Evolutionary conservation across 306 rosid genomes (phyloP).

Genomic region (Ormosia emarginata): DNA sequence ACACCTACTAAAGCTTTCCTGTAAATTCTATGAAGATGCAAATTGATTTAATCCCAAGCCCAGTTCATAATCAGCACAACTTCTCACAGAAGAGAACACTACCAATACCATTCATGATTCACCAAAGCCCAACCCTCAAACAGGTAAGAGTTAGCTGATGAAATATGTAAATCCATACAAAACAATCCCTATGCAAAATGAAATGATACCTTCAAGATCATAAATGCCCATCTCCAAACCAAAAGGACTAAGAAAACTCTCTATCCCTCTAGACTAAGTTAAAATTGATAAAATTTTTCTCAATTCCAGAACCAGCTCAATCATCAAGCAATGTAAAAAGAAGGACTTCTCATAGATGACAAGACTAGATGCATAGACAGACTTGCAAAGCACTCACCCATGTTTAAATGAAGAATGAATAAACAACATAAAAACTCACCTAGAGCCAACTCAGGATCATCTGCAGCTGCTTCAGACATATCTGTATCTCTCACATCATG

Average conservation of each 20-base stretch:
- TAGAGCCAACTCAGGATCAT: constrained; percentile 87
- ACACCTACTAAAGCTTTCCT: not conserved
- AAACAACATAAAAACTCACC: constrained; percentile 47
- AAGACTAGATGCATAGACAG: not conserved
- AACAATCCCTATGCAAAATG: not conserved
- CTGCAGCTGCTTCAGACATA: constrained; percentile 80
- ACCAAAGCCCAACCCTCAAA: not conserved
- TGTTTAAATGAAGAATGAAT: constrained; percentile 3
- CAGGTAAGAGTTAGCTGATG: not conserved
- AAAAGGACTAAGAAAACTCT: not conserved
- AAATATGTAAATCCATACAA: not conserved
- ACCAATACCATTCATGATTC: not conserved
- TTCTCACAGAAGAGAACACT: not conserved
- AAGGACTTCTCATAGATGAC: not conserved
- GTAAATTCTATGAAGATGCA: not conserved
- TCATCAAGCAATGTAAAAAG: not conserved
- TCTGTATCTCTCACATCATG: constrained; percentile 70
- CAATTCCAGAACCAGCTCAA: constrained; percentile 9
- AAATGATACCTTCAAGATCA: not conserved
- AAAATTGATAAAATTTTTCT: not conserved
- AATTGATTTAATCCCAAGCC: not conserved
- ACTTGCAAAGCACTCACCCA: not conserved
- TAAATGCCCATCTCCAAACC: not conserved
- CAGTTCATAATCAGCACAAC: not conserved
- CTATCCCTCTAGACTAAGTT: not conserved